phyloP scores from a whole-genome alignment of 2,329 filamentous ascomycete species.

The Monosporascus sp. region DNA sequence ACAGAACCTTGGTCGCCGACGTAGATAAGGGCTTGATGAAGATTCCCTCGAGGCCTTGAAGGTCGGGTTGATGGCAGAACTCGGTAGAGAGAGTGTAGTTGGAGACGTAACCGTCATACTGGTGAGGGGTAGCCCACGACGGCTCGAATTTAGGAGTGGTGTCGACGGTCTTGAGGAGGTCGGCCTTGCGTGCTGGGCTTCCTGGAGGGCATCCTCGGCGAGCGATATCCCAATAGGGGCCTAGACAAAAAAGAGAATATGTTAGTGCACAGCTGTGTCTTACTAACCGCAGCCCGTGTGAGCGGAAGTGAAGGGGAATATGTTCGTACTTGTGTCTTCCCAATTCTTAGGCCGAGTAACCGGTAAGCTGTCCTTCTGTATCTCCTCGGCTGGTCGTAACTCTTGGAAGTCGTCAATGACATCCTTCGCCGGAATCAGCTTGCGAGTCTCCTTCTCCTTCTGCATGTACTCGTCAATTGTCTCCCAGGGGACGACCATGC shows the following conservation, averaged over 20 bases:
- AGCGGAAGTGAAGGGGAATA: not conserved
- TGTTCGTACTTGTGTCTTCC: slow-evolving; percentile 44
- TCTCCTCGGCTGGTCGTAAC: slow-evolving; percentile 34
- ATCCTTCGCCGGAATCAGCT: slow-evolving; percentile 38
- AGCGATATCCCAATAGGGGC: slow-evolving; percentile 53
- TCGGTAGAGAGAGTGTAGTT: slow-evolving; percentile 59
- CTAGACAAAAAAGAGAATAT: slow-evolving; percentile 21
- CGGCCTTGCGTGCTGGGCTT: slow-evolving; percentile 51
- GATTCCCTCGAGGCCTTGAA: slow-evolving; percentile 60
- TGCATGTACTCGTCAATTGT: slow-evolving; percentile 51
- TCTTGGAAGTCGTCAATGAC: slow-evolving; percentile 40
- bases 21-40: slow-evolving; percentile 57
- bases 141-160: slow-evolving; percentile 40
- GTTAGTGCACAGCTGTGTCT: slow-evolving; percentile 9
- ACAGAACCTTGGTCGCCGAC: slow-evolving; percentile 50
- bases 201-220: slow-evolving; percentile 58
- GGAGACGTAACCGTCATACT: slow-evolving; percentile 52
- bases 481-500: slow-evolving; percentile 60
- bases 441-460: slow-evolving; percentile 44
- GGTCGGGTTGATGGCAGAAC: slow-evolving; percentile 61
- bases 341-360: slow-evolving; percentile 39
- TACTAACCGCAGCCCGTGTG: not conserved
- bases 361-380: slow-evolving; percentile 28
- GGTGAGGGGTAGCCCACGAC: slow-evolving; percentile 42
- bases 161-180: slow-evolving; percentile 39